Conservation (phyloP, 2,329 filamentous ascomycete genomes). For the Dryadomyces quercus-mongolicae region DNA sequence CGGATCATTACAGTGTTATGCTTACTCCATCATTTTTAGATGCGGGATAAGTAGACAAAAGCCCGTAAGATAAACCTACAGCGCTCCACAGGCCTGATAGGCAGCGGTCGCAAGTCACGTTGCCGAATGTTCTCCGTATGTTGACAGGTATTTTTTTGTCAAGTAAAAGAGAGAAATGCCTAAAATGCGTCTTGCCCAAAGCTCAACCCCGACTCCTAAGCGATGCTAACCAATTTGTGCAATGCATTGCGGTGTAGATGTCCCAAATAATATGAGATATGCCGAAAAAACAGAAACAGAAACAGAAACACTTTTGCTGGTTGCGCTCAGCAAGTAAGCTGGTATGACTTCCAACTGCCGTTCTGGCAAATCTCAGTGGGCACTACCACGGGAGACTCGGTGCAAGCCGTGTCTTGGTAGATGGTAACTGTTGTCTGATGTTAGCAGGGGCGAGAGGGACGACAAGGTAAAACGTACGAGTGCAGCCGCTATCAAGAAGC, state of each 20-base stretch:
- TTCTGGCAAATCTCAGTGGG: conserved; percentile 5
- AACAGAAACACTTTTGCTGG: background rate
- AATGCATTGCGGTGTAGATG: background rate
- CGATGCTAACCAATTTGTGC: no score
- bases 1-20: no score
- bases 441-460: background rate
- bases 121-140: no score
- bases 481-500: conserved; percentile 5
- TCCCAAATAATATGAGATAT: background rate
- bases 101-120: no score
- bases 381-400: background rate
- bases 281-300: background rate
- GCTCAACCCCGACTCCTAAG: no score
- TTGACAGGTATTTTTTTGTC: no score
- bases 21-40: no score
- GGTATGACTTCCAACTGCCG: conserved; percentile 10
- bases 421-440: conserved; percentile 5
- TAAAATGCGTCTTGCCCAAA: no score
- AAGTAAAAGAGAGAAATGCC: no score
- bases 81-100: no score
- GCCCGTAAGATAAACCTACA: no score
- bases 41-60: no score
- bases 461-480: conserved; percentile 1
- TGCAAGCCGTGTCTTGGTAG: conserved; percentile 6
- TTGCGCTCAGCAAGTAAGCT: conserved; percentile 9